Evolutionary conservation across 2,329 filamentous ascomycete species (phyloP), one percentile per base, ranked within the genome.

Genomic region (Exophiala aquamarina): DNA sequence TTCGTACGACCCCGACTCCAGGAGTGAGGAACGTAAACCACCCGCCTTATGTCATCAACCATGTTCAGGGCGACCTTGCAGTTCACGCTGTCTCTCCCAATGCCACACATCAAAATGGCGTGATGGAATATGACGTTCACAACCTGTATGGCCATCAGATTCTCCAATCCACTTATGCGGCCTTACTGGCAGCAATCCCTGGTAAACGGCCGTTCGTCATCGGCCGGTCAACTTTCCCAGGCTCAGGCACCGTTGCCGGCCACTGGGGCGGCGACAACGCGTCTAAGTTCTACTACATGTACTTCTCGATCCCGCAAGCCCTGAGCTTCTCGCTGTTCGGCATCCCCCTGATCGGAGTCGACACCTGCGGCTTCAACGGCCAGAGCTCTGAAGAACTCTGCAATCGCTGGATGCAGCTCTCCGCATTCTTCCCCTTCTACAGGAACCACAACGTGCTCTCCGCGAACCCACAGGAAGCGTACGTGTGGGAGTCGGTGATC

Each of bases 231-330:
- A 93, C 88, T 1, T 93, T 92, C 61, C 77, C 87, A 8, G 88
- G 89, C 3, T 81, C 81, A 1, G 89, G 89, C 1, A 82, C 81
- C 63, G 86, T 79, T 70, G 84, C 87, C 1, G 88, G 87, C 1
- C 88, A 93, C 66, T 94, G 88, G 88, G 87, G 87, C 21, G 87
- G 85, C 26, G 83, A 92, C 64, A 91, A 90, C 61, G 70, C 73
- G 14, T 84, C 83, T 3, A 76, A 79, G 11, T 92, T 85, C 81
- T 75, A 77, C 1, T 86, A 83, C 63, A 86, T 91, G 79, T 86
- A 79, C 66, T 83, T 86, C 64, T 83, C 83, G 9, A 93, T 93
- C 58, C 81, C 86, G 0, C 86, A 91, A 64, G 87, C 86, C 1
- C 73, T 94, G 0, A 83, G 80, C 3, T 91, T 90, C 66, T 81